A percentile compares a stretch with the other conserved stretches of the same genome.
Evolutionary conservation across 2,329 filamentous ascomycete species (phyloP).

Genomic region (Mariannaea sp.): DNA sequence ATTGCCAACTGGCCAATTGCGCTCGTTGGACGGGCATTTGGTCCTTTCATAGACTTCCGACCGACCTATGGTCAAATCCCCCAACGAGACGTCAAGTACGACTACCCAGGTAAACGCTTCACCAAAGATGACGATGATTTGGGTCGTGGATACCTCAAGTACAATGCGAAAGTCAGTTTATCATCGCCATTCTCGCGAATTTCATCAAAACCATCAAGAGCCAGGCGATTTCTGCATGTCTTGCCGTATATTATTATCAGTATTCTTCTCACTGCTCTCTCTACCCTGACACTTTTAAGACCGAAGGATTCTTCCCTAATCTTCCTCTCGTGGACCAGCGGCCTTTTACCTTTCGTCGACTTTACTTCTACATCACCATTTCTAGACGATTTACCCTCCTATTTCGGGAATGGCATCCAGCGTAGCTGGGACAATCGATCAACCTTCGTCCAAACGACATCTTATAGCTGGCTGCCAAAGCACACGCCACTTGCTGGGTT

Average conservation of each 20-base stretch:
- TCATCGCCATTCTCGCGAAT: not conserved
- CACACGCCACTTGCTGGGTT: conserved; percentile 29
- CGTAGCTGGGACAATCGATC: conserved; percentile 36
- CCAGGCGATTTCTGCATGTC: conserved; percentile 12
- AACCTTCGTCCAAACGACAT: conserved; percentile 31
- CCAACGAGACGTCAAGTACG: conserved; percentile 15
- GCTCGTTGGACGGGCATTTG: conserved; percentile 18
- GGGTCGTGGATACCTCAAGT: not conserved
- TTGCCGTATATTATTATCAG: conserved; percentile 31
- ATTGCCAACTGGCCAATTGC: conserved; percentile 37
- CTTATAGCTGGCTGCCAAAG: conserved; percentile 34
- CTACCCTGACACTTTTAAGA: conserved; percentile 33
- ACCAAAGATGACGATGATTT: conserved; percentile 12
- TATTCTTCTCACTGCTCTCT: conserved; percentile 35
- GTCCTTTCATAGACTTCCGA: conserved; percentile 14
- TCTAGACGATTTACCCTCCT: conserved; percentile 33
- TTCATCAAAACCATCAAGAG: not conserved
- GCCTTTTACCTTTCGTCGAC: conserved; percentile 43
- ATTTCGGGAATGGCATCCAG: conserved; percentile 36
- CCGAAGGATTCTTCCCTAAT: conserved; percentile 41
- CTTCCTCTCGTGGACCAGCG: conserved; percentile 44
- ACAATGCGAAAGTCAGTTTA: conserved; percentile 22
- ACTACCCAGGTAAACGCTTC: conserved; percentile 8
- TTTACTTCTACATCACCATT: conserved; percentile 40
- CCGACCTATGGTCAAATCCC: conserved; percentile 17